A percentile compares a stretch with the other conserved stretches of the same genome.
These are phyloP conservation scores for Penicillium sp. DNA, from an alignment of 2,329 filamentous ascomycete genomes.

Conservation along the genomic window DNA sequence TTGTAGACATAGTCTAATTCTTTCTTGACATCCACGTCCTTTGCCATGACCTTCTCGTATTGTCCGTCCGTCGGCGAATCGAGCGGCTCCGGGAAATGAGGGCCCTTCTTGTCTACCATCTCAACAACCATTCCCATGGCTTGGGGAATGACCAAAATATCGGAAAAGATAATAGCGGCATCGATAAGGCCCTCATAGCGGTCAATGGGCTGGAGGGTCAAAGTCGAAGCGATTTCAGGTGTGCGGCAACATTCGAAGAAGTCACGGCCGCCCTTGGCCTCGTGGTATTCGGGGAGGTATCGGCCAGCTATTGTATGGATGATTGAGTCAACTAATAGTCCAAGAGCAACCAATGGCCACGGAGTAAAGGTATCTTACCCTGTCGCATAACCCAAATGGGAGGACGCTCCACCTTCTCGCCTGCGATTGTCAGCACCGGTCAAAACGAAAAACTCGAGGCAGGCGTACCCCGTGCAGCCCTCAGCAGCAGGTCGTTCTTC, in stretches of 20 bases:
- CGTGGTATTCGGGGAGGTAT: constrained; percentile 96
- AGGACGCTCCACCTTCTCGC: constrained; percentile 85
- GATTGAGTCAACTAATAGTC: constrained; percentile 1
- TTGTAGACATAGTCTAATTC: constrained; percentile 95
- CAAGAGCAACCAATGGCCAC: not conserved
- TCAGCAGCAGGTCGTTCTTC: constrained; percentile 88
- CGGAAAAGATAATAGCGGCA: constrained; percentile 97
- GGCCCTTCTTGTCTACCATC: constrained; percentile 97
- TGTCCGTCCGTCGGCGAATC: constrained; percentile 78
- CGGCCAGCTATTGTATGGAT: constrained; percentile 69
- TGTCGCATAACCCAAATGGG: constrained; percentile 99
- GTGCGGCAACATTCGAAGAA: constrained; percentile 98
- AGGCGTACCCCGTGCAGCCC: constrained; percentile 77
- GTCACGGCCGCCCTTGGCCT: constrained; percentile 85
- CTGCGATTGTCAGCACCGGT: constrained; percentile 50
- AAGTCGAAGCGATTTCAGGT: constrained; percentile 86
- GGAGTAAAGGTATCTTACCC: constrained; percentile 57
- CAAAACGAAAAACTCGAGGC: not conserved
- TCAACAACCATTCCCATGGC: constrained; percentile 98
- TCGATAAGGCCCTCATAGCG: constrained; percentile 89
- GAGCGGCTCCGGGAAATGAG: constrained; percentile 87
- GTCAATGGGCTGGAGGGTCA: constrained; percentile 93
- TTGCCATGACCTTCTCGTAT: constrained; percentile 74
- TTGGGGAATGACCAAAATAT: constrained; percentile 96
- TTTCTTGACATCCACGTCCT: constrained; percentile 77